Base-by-base conservation (phyloP, 2,329 filamentous ascomycete species). In the Xylariaceae sp. region DNA sequence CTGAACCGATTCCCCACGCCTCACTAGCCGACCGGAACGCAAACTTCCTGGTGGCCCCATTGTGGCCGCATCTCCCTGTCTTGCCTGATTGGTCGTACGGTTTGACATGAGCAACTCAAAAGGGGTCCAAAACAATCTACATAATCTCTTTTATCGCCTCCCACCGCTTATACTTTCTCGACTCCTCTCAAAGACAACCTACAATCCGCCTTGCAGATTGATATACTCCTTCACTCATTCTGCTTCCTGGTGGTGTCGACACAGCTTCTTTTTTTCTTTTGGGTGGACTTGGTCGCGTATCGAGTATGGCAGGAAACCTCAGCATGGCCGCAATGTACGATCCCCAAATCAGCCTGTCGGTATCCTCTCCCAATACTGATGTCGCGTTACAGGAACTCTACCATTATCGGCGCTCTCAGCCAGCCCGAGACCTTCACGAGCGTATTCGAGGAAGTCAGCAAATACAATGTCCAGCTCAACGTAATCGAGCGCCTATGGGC, bases 401-500 rank as follows among this genome's bases (percentile, higher is more conserved):
- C 76, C 44, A 61, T 71, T 42, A 50, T 59, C 36, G 62, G 61
- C 45, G 63, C 64, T 48, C 64, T 75, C 41, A 73, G 70, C 64
- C 65, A 71, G 51, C 68, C 71, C 34, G 64, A 69, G 46, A 68
- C 71, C 53, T 80, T 79, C 60, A 66, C 78, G 31, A 69, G 65
- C 52, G 76, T 83, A 49, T 74, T 80, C 57, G 76, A 82, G 50
- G 78, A 83, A 61, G 73, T 84, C 17, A 71, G 76, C 59, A 81
- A 81, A 62, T 76, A 80, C 75, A 93, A 95, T 78, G 78, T 94
- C 43, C 80, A 89, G 54, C 81, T 98, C 60, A 96, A 89, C 67
- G 75, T 88, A 50, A 72, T 83, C 59, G 93, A 98, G 76, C 83
- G 84, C 61, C 74, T 95, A 53, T 98, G 93, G 93, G 85, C 87